Evolutionary conservation across 768 basidiomycete genomes (phyloP).

Genomic region (Rhodosporidiobolus sp.): DNA sequence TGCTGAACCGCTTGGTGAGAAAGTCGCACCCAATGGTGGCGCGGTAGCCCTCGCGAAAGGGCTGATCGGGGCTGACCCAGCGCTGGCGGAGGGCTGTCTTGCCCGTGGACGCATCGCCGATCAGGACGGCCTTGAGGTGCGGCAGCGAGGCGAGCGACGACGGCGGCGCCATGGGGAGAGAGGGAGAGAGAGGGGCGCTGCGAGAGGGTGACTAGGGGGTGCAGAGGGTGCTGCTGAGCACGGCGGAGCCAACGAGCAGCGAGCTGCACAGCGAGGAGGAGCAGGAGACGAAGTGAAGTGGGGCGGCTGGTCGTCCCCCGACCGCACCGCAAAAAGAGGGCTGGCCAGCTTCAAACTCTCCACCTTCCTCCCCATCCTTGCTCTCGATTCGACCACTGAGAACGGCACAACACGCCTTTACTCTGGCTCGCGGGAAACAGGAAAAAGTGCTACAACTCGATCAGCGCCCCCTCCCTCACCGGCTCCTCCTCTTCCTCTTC

Average conservation of each 20-base stretch:
- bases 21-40: constrained; percentile 86
- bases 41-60: constrained; percentile 71
- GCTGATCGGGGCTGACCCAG: constrained; percentile 63
- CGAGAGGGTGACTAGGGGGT: too few species aligned
- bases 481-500: constrained; percentile 8
- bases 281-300: too few species aligned
- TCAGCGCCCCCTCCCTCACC: constrained; percentile 32
- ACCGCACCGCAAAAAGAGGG: too few species aligned
- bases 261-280: too few species aligned
- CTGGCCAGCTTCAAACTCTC: too few species aligned
- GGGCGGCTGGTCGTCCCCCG: too few species aligned
- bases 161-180: neutral
- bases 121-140: constrained; percentile 65
- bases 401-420: neutral
- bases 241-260: too few species aligned
- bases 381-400: neutral
- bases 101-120: constrained; percentile 79
- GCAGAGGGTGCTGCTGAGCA: too few species aligned
- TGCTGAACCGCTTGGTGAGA: neutral
- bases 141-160: neutral
- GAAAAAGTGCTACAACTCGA: constrained; percentile 14
- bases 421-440: neutral
- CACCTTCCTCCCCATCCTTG: neutral
- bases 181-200: too few species aligned
- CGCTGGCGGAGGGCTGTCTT: constrained; percentile 54